Evolutionary conservation across 2,329 filamentous ascomycete species (phyloP), one percentile per base, ranked within the genome.

Genomic region (Exophiala spinifera): DNA sequence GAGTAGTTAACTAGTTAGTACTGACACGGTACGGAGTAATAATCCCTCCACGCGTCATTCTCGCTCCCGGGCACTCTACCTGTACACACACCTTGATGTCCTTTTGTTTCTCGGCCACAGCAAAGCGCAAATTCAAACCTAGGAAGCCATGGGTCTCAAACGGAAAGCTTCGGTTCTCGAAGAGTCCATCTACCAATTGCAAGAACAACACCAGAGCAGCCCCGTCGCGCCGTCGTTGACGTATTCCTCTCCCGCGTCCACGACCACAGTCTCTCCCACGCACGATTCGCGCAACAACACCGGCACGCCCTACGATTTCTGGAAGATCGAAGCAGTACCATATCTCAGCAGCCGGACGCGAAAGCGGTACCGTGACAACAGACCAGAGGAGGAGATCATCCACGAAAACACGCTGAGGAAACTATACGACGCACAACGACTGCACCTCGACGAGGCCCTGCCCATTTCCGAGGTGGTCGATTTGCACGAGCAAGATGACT

Each of bases 321-420:
- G 50, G 34, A 46, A 36, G 17, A 23, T 53, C 36, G 33, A 47
- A n/a, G 36, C 42, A 17, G 39, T 56, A 3, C 59, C 59, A 11
- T 60, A 83, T 61, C 73, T 83, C 42, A 74, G 79, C 61, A 77
- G 76, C 57, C 77, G 82, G 15, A 85, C 82, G 52, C 73, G 78
- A 55, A 85, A 85, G 67, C 70, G 82, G 31, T 76, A 79, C 60
- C 74, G 81, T 55, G 77, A 84, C 65, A 77, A 79, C 63, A 73
- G 82, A 42, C 82, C 82, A 0, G 76, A 81, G 50, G 80, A 83
- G 51, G 70, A 76, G 50, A 67, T 72, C 14, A 74, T 85, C 40
- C 59, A 61, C 48, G 58, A 62, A 20, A 53, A 60, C 31, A 64
- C 63, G 4, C 33, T 64, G 34, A 55, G 45, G 37, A 62, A 60